Evolutionary conservation across 352 stramenopile genomes (phyloP), one percentile per base, ranked within the genome.

Genomic region (Phytophthora sansomeana): DNA sequence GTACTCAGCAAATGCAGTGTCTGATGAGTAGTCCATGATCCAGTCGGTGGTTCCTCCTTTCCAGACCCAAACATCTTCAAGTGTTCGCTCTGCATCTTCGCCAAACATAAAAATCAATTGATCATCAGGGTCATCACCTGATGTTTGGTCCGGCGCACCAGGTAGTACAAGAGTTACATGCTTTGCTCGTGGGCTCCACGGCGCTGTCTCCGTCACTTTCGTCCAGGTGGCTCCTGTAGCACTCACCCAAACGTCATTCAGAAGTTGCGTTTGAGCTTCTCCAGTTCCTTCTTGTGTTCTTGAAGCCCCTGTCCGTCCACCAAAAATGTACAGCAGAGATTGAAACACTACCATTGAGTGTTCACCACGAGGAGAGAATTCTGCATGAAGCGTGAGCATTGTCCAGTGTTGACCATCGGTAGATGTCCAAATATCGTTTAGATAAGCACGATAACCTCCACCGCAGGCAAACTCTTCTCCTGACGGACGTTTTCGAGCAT

Each of bases 221-320:
- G 48, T 67, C 85, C 87, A 95, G 0, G 58, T 61, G 6, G 69
- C 66, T 8, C 83, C 87, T 26, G 87, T 68, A 8, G 69, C 32
- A 58, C 83, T 90, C 1, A 72, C 48, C 82, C 85, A 95, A 4
- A 94, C 48, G 33, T 96, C 87, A 26, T 96, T 93, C 14, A 89
- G 58, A 47, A 93, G 63, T 32, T 57, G 19, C 11, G 67, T 67
- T 24, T 66, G 43, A 8, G 21, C 39, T 30, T 74, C 46, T 19
- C 67, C 58, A 13, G 57, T 63, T 6, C 48, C 49, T 14, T 66
- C 69, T 2, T 70, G 29, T 0, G 74, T 48, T 17, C 75, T 42
- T 30, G 54, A 73, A 38, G 53, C 52, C 10, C 82, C 77, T 1
- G 79, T 78, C 4, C 83, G 77, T 8, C 85, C 85, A 17, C 81